Percentiles rank a stretch among this genome's conserved stretches.
phyloP scores from a whole-genome alignment of 441 rosid species.

The Pelargonium cotyledonis region DNA sequence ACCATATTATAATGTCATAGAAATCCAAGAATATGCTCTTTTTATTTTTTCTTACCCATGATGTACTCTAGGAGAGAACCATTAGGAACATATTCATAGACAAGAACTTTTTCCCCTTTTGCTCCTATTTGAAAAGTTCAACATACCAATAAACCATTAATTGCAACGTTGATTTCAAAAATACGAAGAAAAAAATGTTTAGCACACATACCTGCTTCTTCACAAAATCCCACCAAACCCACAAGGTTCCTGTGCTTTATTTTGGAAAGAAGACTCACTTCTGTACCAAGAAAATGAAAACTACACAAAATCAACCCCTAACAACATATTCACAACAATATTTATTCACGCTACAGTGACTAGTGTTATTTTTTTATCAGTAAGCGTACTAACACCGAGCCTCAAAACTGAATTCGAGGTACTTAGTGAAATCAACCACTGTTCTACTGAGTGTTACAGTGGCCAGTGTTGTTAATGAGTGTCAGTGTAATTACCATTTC shows the following conservation, averaged over 20 bases:
- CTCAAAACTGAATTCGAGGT: too few relatives aligned
- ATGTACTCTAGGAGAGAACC: slow-evolving; percentile 54
- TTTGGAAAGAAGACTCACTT: slow-evolving; percentile 45
- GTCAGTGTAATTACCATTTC: slow-evolving; percentile 38
- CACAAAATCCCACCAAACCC: slow-evolving; percentile 54
- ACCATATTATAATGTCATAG: too few relatives aligned
- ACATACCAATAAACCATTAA: too few relatives aligned
- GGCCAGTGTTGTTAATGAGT: background rate
- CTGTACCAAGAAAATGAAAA: slow-evolving; percentile 33
- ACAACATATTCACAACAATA: too few relatives aligned
- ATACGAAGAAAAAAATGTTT: too few relatives aligned
- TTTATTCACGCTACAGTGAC: too few relatives aligned
- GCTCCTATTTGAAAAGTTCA: slow-evolving; percentile 25
- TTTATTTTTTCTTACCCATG: slow-evolving; percentile 27
- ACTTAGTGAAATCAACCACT: too few relatives aligned
- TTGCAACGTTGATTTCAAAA: too few relatives aligned
- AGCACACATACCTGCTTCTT: slow-evolving; percentile 38
- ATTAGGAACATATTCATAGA: slow-evolving; percentile 53
- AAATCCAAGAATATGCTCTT: too few relatives aligned
- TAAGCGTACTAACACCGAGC: too few relatives aligned
- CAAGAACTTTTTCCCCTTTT: slow-evolving; percentile 36
- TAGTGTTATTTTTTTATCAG: too few relatives aligned
- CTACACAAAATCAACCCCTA: too few relatives aligned
- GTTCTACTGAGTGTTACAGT: background rate
- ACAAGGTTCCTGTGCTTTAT: slow-evolving; percentile 54